Conservation (phyloP, 1,284 basidiomycete genomes). For the Moesziomyces globuligerus region DNA sequence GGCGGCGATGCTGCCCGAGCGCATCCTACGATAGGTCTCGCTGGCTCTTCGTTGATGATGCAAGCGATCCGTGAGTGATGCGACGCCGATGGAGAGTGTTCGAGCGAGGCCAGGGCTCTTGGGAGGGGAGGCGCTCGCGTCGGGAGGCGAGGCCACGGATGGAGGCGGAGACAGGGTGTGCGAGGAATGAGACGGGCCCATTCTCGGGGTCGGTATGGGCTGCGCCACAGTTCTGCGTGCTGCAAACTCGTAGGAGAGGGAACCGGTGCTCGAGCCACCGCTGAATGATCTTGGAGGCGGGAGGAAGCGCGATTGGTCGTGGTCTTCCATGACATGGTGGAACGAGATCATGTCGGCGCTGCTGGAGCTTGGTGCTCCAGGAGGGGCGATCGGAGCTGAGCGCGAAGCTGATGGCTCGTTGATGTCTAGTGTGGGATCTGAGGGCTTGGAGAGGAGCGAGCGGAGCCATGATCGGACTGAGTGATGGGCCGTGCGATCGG, state of each 20-base stretch:
- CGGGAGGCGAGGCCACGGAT: constrained; percentile 5
- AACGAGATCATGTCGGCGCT: constrained; percentile 44
- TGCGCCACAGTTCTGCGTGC: constrained; percentile 16
- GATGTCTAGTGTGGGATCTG: constrained; percentile 4
- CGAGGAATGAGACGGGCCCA: constrained; percentile 7
- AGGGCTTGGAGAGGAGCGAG: constrained; percentile 17
- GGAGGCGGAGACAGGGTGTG: constrained; percentile 2
- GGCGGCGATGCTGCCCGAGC: constrained; percentile 17
- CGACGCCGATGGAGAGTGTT: constrained; percentile 22
- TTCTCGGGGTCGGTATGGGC: constrained; percentile 19
- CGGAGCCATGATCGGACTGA: constrained; percentile 35
- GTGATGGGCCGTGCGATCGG: constrained; percentile 10
- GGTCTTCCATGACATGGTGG: constrained; percentile 36
- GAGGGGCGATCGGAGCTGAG: neutral
- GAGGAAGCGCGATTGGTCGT: constrained; percentile 18
- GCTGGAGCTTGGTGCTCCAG: neutral
- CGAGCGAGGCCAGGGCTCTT: constrained; percentile 20
- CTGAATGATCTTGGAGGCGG: constrained; percentile 43
- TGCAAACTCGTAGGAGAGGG: constrained; percentile 20
- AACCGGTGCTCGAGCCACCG: constrained; percentile 20
- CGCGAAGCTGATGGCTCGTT: neutral
- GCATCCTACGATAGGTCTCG: constrained; percentile 32
- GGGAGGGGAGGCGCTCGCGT: constrained; percentile 15
- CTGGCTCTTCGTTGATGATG: constrained; percentile 37
- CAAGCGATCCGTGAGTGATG: constrained; percentile 24